Evolutionary conservation across 352 stramenopile genomes (phyloP).

Genomic region (Phytophthora quininea): DNA sequence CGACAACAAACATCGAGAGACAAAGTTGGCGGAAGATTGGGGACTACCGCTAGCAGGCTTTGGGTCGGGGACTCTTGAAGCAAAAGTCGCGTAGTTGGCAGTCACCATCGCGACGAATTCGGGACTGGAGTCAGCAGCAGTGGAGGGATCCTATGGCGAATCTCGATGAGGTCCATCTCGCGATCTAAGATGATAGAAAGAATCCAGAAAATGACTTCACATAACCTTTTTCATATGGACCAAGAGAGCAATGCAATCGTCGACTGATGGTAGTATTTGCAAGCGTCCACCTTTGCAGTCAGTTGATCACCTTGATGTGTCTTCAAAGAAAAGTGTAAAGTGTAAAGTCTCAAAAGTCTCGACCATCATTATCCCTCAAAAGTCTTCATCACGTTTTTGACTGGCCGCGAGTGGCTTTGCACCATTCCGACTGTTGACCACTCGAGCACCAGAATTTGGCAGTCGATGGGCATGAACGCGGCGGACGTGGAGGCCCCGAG

Average conservation of each 20-base stretch:
- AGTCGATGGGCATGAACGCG: conserved; percentile 37
- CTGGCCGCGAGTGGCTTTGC: conserved; percentile 14
- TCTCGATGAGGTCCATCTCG: too few relatives aligned
- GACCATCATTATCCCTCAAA: background rate
- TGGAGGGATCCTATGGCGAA: too few relatives aligned
- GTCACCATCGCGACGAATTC: background rate
- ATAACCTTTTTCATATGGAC: too few relatives aligned
- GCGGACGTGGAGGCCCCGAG: conserved; percentile 22
- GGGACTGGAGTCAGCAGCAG: too few relatives aligned
- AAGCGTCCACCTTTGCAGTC: too few relatives aligned
- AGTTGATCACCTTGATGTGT: background rate
- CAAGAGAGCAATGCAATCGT: too few relatives aligned
- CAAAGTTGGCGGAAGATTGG: conserved; percentile 27
- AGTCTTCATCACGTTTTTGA: conserved; percentile 21
- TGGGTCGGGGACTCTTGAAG: background rate
- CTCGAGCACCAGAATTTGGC: background rate
- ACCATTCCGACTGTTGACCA: conserved; percentile 16
- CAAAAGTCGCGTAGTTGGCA: conserved; percentile 19
- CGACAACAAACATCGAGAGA: conserved; percentile 42
- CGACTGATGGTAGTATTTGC: too few relatives aligned
- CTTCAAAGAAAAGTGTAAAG: background rate
- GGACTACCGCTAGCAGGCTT: background rate
- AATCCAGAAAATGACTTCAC: too few relatives aligned
- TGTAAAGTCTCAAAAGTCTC: too few relatives aligned
- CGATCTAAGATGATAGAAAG: too few relatives aligned